A percentile compares a stretch with the other conserved stretches of the same genome.
Conservation (phyloP, 495 filamentous ascomycete species). For the Lophiotrema nucula region DNA sequence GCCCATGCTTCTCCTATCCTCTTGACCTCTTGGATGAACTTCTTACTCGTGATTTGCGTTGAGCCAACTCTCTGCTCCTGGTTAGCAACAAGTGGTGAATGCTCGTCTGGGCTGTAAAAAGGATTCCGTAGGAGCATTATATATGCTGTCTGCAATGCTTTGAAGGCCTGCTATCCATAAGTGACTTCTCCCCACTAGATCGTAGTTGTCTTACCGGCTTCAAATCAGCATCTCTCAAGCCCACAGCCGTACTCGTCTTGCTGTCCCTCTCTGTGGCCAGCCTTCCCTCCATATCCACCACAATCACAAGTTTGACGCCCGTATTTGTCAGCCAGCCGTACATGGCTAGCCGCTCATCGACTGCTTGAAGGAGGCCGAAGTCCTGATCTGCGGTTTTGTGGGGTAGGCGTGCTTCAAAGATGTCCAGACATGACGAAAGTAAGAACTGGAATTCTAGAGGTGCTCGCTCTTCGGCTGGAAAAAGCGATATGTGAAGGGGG, state of each 20-base stretch:
- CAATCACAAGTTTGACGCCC: slow-evolving; percentile 80
- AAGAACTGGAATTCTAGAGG: slow-evolving; percentile 87
- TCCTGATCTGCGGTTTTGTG: slow-evolving; percentile 71
- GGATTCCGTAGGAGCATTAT: slow-evolving; percentile 88
- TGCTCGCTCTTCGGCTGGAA: slow-evolving; percentile 64
- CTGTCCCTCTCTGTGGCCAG: slow-evolving; percentile 34
- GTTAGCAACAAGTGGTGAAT: slow-evolving; percentile 52
- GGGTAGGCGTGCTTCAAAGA: slow-evolving; percentile 77
- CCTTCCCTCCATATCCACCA: slow-evolving; percentile 80
- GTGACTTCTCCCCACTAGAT: background rate
- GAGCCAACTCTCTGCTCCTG: slow-evolving; percentile 47
- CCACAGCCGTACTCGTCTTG: slow-evolving; percentile 48
- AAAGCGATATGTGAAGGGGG: slow-evolving; percentile 88
- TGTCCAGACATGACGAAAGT: slow-evolving; percentile 84
- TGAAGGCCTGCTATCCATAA: slow-evolving; percentile 64
- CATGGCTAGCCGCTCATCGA: slow-evolving; percentile 86
- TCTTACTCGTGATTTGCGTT: slow-evolving; percentile 73
- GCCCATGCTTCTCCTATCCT: slow-evolving; percentile 75
- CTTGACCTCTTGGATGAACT: slow-evolving; percentile 78
- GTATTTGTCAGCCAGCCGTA: slow-evolving; percentile 99
- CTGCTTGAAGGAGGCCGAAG: slow-evolving; percentile 83
- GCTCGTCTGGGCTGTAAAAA: slow-evolving; percentile 89
- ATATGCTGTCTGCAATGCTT: slow-evolving; percentile 86
- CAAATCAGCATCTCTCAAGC: slow-evolving; percentile 76
- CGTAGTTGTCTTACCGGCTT: slow-evolving; percentile 60